Conservation (phyloP, 768 basidiomycete species). For the Dendrothele bispora region DNA sequence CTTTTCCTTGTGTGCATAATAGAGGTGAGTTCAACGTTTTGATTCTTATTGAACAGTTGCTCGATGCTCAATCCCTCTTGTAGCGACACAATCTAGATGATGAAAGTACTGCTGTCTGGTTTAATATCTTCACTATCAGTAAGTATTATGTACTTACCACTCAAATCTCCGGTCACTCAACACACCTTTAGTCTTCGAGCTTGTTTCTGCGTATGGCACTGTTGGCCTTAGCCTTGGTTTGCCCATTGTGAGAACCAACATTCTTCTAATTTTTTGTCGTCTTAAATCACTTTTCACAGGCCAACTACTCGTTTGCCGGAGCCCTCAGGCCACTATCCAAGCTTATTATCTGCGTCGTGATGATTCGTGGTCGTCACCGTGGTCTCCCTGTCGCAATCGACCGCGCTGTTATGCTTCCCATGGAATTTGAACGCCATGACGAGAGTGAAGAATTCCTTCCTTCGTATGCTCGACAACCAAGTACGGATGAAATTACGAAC, state of each 20-base stretch:
- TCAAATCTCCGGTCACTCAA: background rate
- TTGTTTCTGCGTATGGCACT: slow-evolving; percentile 85
- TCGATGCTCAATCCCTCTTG: slow-evolving; percentile 2
- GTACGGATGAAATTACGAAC: no score
- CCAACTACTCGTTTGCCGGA: slow-evolving; percentile 80
- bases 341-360: slow-evolving; percentile 81
- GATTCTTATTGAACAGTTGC: background rate
- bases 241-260: slow-evolving; percentile 76
- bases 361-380: slow-evolving; percentile 93
- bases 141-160: slow-evolving; percentile 20
- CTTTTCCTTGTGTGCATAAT: slow-evolving; percentile 91
- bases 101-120: slow-evolving; percentile 58
- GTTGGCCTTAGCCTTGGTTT: slow-evolving; percentile 90
- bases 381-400: slow-evolving; percentile 88
- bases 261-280: slow-evolving; percentile 1
- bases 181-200: slow-evolving; percentile 67
- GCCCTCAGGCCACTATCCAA: slow-evolving; percentile 82
- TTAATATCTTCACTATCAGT: slow-evolving; percentile 83
- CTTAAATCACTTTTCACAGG: slow-evolving; percentile 37
- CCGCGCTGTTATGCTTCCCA: slow-evolving; percentile 80
- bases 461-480: no score
- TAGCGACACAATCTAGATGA: slow-evolving; percentile 64
- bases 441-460: slow-evolving; percentile 2
- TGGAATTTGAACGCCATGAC: slow-evolving; percentile 45
- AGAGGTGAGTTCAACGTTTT: slow-evolving; percentile 54